Conservation (phyloP, 208 protist genomes). For the Acanthamoeba healyi region DNA sequence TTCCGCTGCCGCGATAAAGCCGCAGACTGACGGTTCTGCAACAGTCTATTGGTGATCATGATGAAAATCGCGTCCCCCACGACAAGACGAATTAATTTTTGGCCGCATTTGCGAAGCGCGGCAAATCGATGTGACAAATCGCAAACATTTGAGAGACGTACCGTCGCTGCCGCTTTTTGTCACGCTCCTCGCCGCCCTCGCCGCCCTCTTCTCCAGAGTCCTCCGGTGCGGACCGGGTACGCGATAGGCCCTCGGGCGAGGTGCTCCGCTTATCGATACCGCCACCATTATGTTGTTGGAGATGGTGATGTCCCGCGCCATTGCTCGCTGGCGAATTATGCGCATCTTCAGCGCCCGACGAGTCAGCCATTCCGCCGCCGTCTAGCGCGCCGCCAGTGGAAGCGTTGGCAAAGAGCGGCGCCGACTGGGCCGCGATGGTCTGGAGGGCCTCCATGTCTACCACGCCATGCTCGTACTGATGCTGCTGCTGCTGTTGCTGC, state of each 20-base stretch:
- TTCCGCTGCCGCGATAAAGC: constrained; percentile 42
- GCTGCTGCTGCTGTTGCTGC: neutral
- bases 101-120: too few species aligned
- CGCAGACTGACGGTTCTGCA: constrained; percentile 56
- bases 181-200: neutral
- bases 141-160: too few species aligned
- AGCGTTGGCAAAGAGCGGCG: neutral
- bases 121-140: too few species aligned
- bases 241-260: neutral
- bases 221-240: neutral
- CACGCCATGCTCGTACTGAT: neutral
- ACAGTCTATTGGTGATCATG: constrained; percentile 25
- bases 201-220: neutral
- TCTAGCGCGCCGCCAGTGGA: too few species aligned
- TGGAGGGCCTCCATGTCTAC: neutral
- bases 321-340: neutral
- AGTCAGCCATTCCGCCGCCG: too few species aligned
- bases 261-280: neutral
- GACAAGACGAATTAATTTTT: too few species aligned
- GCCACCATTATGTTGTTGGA: neutral
- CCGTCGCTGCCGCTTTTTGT: neutral
- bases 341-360: too few species aligned
- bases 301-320: neutral
- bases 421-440: neutral
- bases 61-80: too few species aligned